Base-by-base conservation (phyloP, 192 early-diverging fungal genomes). In the Backusella tarrabulga region DNA sequence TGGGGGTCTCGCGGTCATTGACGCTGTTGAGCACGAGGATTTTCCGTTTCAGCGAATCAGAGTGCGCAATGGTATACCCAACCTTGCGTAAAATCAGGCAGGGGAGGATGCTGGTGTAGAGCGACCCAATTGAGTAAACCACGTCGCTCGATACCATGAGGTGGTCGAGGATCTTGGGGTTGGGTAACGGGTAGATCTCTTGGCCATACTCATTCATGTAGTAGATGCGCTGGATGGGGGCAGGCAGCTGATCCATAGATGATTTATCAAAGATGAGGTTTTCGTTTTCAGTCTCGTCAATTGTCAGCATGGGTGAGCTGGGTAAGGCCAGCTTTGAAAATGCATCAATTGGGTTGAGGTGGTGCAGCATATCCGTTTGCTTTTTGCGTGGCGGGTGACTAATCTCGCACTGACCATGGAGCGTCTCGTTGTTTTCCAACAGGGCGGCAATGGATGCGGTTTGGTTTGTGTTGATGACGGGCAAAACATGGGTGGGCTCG, bases 391-490 rank as follows among this genome's bases (percentile, higher is more conserved):
- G 68, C 26, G 93, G 93, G 77, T 94, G 93, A 21, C 88, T 90
- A 40, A 94, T 94, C 41, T 92, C 90, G 71, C 93, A 94, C 73
- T 94, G 93, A 15, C 93, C 92, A 34, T 81, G 41, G 23, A 93
- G 84, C 0, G 78, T 83, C 23, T 84, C 60, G 3, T 90, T 88
- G 68, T 93, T 85, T 67, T 92, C 88, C 15, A 93, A 79, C 4
- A 82, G 71, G 1, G 90, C 93, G 0, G 90, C 92, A 71, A 94
- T 94, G 29, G 86, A 81, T 17, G 84, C 85, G 0, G 78, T 80
- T 23, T 87, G 85, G 56, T 87, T 86, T 36, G 91, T 92, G 34
- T 90, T 87, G 67, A 92, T 84, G 11, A 92, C 88, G 2, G 92
- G 91, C 11, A 94, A 79, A 14, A 93, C 93, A 9, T 82, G 77